These are phyloP conservation scores for Fistulinella prunicolor DNA, from an alignment of 768 basidiomycete species.

Conservation along the genomic window DNA sequence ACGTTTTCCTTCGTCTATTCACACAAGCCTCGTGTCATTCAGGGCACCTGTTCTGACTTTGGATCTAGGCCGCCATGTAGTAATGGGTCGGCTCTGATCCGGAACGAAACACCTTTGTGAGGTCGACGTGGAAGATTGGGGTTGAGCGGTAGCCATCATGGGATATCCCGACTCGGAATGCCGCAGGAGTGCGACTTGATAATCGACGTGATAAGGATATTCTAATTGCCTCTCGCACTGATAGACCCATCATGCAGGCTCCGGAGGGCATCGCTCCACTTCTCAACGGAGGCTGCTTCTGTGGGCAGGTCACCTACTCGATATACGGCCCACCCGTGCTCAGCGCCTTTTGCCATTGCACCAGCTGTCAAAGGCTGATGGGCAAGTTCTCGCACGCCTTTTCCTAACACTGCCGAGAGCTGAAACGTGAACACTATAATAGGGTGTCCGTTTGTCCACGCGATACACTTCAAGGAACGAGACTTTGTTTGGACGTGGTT, in stretches of 20 bases:
- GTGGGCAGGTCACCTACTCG: conserved; percentile 48
- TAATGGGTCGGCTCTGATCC: too few relatives aligned
- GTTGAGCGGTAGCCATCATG: too few relatives aligned
- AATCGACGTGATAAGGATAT: too few relatives aligned
- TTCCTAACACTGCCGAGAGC: neutral
- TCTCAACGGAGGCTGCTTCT: conserved; percentile 56
- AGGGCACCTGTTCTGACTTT: too few relatives aligned
- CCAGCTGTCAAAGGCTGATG: conserved; percentile 59
- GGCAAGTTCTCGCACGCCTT: conserved; percentile 33
- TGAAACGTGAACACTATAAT: conserved; percentile 1
- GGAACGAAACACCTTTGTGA: too few relatives aligned
- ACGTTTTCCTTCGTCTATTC: too few relatives aligned
- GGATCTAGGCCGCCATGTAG: too few relatives aligned
- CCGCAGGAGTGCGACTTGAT: too few relatives aligned
- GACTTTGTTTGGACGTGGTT: conserved; percentile 51
- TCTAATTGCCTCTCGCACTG: neutral
- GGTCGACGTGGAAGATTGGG: too few relatives aligned
- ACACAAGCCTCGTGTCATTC: too few relatives aligned
- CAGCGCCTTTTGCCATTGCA: conserved; percentile 69
- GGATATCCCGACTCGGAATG: too few relatives aligned
- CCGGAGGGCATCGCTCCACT: conserved; percentile 15
- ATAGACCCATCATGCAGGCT: conserved; percentile 6
- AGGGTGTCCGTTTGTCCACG: conserved; percentile 56
- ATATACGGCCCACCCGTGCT: conserved; percentile 48
- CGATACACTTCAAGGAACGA: conserved; percentile 50